These are phyloP conservation scores for Elsinoe ampelina DNA, from an alignment of 2,329 filamentous ascomycete species.

Conservation along the genomic window DNA sequence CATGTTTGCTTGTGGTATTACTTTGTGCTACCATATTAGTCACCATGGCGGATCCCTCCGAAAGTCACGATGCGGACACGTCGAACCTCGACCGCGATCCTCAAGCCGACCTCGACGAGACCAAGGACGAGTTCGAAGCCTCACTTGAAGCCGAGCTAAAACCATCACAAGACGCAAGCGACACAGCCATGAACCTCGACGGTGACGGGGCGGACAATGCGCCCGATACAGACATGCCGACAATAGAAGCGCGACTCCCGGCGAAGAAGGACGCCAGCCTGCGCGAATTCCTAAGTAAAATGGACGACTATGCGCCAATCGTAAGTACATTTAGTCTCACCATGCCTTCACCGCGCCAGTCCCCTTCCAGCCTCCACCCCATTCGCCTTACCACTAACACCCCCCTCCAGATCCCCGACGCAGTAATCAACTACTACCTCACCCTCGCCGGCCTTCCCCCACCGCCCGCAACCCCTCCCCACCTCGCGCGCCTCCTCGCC, in stretches of 20 bases:
- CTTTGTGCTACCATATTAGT: conserved; percentile 7
- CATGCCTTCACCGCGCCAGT: background rate
- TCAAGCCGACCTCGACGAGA: conserved; percentile 14
- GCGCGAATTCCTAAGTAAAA: conserved; percentile 86
- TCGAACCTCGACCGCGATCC: conserved; percentile 7
- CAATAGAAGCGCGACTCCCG: conserved; percentile 55
- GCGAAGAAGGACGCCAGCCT: conserved; percentile 86
- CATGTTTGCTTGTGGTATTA: conserved; percentile 1
- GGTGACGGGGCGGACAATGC: conserved; percentile 30
- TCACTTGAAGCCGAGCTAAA: conserved; percentile 35
- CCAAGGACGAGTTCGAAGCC: conserved; percentile 32
- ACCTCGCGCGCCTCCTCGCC: conserved; percentile 83
- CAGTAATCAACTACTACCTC: conserved; percentile 96
- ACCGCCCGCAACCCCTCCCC: conserved; percentile 79
- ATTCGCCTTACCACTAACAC: background rate
- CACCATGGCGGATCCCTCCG: conserved; percentile 6
- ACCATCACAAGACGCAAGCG: conserved; percentile 14
- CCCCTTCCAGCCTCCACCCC: too few relatives aligned
- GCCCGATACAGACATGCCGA: conserved; percentile 22
- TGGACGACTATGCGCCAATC: conserved; percentile 97
- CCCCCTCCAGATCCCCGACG: conserved; percentile 74
- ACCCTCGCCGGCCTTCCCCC: conserved; percentile 90
- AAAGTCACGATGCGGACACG: conserved; percentile 12
- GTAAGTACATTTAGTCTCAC: conserved; percentile 46
- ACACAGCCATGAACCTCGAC: conserved; percentile 26